phyloP scores from a whole-genome alignment of 176 grass and related monocot genomes.

The Triticum dicoccoides region DNA sequence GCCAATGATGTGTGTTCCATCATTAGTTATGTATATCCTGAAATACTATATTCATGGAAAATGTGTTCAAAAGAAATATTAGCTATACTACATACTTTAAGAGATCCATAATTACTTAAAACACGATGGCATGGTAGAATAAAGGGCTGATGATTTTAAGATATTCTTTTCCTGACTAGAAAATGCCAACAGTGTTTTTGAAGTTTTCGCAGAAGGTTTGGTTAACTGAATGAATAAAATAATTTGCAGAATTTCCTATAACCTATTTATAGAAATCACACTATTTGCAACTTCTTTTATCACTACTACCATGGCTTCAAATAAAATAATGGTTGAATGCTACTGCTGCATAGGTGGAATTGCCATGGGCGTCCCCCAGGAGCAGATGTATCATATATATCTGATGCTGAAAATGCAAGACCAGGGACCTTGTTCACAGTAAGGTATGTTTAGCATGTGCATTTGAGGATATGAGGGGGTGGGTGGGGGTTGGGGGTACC shows the following conservation, averaged over 20 bases:
- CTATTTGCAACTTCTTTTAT: conserved; percentile 3
- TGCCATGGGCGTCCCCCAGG: conserved; percentile 78
- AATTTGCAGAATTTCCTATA: conserved; percentile 12
- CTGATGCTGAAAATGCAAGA: conserved; percentile 67
- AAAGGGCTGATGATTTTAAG: background rate
- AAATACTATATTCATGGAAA: background rate
- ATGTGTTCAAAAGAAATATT: background rate
- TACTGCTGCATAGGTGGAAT: conserved; percentile 63
- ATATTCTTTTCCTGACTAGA: background rate
- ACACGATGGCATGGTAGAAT: background rate
- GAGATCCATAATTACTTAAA: background rate
- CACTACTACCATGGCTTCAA: background rate
- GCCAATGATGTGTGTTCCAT: background rate
- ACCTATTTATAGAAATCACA: background rate
- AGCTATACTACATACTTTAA: background rate
- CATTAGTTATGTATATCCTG: background rate
- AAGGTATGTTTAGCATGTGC: conserved; percentile 61
- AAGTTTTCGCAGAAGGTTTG: background rate
- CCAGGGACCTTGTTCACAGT: conserved; percentile 87
- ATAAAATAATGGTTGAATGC: background rate
- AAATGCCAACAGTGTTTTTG: background rate
- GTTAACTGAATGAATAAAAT: conserved; percentile 7
- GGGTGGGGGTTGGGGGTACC: background rate
- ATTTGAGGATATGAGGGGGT: background rate
- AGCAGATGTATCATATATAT: conserved; percentile 78